phyloP scores from a whole-genome alignment of 2,329 filamentous ascomycete species.

The Apiospora aurea region DNA sequence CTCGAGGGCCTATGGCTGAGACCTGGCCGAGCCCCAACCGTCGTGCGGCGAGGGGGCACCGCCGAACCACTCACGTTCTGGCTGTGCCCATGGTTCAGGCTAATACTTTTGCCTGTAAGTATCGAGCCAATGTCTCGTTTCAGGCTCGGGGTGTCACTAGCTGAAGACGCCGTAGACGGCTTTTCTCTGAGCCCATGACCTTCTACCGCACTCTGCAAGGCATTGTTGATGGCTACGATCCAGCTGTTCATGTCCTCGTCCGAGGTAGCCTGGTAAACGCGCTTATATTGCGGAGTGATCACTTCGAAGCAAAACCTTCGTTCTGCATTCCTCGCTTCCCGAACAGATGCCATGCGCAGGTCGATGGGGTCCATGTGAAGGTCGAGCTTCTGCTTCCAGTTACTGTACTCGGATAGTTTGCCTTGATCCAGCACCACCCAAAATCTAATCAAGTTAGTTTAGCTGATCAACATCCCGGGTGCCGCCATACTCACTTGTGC shows the following conservation, averaged over 20 bases:
- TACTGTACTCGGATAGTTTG: conserved; percentile 96
- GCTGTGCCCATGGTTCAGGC: conserved; percentile 60
- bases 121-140: conserved; percentile 91
- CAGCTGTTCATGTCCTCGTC: conserved; percentile 98
- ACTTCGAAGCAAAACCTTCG: conserved; percentile 97
- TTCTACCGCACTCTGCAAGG: conserved; percentile 93
- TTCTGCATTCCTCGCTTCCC: conserved; percentile 93
- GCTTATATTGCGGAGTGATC: conserved; percentile 94
- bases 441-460: conserved; percentile 64
- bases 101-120: conserved; percentile 89
- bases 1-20: conserved; percentile 70
- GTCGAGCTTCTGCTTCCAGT: conserved; percentile 98
- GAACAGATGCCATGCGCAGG: conserved; percentile 93
- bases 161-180: conserved; percentile 47
- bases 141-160: conserved; percentile 62
- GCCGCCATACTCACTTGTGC: conserved; percentile 78
- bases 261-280: conserved; percentile 96
- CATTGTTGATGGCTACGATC: conserved; percentile 97
- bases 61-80: conserved; percentile 55
- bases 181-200: conserved; percentile 69
- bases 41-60: conserved; percentile 82
- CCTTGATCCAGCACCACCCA: conserved; percentile 99
- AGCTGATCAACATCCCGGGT: not conserved
- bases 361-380: conserved; percentile 98
- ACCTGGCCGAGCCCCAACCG: conserved; percentile 85